Base-by-base conservation (phyloP, 257 asterid species). In the Misopates orontium region DNA sequence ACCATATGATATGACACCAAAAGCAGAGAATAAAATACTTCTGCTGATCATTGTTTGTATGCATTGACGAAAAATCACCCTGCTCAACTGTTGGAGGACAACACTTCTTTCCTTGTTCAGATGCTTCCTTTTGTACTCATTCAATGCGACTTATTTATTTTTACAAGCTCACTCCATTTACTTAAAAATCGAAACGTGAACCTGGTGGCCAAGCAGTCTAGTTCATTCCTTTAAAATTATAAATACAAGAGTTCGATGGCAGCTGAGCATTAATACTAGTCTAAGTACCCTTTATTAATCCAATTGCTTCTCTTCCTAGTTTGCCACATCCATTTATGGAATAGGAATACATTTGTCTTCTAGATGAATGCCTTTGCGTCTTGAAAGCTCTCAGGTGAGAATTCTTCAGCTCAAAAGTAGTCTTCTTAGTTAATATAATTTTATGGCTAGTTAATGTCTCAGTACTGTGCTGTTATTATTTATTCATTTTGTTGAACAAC, bases 311-410 rank as follows among this genome's bases (percentile, higher is more conserved):
- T 45, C 28, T 54, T 44, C 44, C 25, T 49, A 18, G 52, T 58
- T 25, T 62, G 58, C 20, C 18, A 36, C n/a, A n/a, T n/a, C 42
- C 11, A 28, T 7, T 28, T 28, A 2, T 28, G 36, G 3, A 7
- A n/a, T n/a, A n/a, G 65, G 65, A 20, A 54, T 22, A 70, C 45
- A 19, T 59, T 40, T 63, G 36, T 50, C 51, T n/a, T 28, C 64
- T 75, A 39, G 48, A 51, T 65, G 65, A 49, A 40, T 50, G 60
- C 44, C 61, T 76, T n/a, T 90, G 80, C 25, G 75, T 62, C 87
- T 94, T 60, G 96, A 88, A 75, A 94, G 99, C 81, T 80, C 91
- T 47, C 96, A 88, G 91, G 97, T 87, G 36, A 67, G 39, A 21
- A 28, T 25, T 23, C 13, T 14, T 56, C 52, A 39, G 53, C 20